These are phyloP conservation scores for Terfezia boudieri DNA, from an alignment of 495 filamentous ascomycete species.

Conservation along the genomic window DNA sequence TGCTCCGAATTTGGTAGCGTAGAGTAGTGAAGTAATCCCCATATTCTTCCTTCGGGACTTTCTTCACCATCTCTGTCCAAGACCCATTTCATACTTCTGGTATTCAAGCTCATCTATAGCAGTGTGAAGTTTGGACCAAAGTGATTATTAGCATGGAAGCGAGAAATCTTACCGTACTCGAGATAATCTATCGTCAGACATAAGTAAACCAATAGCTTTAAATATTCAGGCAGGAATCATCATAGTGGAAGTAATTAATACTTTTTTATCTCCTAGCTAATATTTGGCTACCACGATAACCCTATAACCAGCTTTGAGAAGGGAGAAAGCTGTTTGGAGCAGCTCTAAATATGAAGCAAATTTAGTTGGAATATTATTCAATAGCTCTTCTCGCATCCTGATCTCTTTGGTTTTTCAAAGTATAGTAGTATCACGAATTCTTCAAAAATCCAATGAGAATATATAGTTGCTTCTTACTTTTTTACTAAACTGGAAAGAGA, in stretches of 20 bases:
- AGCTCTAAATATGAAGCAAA: constrained; percentile 16
- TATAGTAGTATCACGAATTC: too few species aligned
- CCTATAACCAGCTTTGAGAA: constrained; percentile 22
- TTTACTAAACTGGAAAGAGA: too few species aligned
- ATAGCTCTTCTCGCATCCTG: neutral
- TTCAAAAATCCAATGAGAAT: too few species aligned
- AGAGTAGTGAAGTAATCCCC: too few species aligned
- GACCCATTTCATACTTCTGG: constrained; percentile 6
- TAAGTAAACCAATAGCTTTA: too few species aligned
- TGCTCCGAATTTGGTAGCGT: too few species aligned
- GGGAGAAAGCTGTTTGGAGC: constrained; percentile 26
- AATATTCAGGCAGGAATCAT: neutral
- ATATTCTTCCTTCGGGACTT: too few species aligned
- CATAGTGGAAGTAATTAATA: constrained; percentile 12
- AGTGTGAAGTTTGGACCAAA: neutral
- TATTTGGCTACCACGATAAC: constrained; percentile 26
- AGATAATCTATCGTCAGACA: too few species aligned
- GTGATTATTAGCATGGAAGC: neutral
- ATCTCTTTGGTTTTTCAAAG: constrained; percentile 1
- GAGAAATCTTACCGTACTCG: constrained; percentile 10
- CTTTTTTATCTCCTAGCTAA: constrained; percentile 19
- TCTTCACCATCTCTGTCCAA: constrained; percentile 4
- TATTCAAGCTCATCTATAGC: neutral
- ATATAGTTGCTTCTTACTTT: too few species aligned
- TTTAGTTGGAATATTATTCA: neutral